These are phyloP conservation scores for Gynandropsis gynandra DNA, from an alignment of 345 rosid species.

Conservation along the genomic window DNA sequence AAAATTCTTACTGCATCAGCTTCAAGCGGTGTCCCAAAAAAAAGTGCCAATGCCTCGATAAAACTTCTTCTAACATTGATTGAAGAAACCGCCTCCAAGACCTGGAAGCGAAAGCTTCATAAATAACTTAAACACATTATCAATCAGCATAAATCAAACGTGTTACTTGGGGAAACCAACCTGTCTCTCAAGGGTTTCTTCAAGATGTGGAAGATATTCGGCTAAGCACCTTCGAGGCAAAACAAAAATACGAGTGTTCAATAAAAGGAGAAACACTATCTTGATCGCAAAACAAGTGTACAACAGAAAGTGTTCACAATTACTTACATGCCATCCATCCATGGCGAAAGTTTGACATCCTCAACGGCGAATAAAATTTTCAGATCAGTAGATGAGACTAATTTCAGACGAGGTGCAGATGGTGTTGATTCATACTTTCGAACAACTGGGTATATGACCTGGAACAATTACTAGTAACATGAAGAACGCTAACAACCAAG, in stretches of 20 bases:
- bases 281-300: conserved; percentile 1
- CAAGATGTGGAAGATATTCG: conserved; percentile 95
- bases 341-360: conserved; percentile 88
- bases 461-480: conserved; percentile 11
- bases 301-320: background rate
- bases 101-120: conserved; percentile 26
- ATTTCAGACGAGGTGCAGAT: conserved; percentile 75
- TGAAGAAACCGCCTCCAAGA: conserved; percentile 67
- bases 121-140: background rate
- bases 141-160: background rate
- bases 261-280: background rate
- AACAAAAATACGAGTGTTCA: conserved; percentile 6
- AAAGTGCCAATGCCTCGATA: conserved; percentile 60
- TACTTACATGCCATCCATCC: conserved; percentile 89
- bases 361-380: conserved; percentile 61
- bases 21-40: conserved; percentile 83
- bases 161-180: conserved; percentile 31
- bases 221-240: conserved; percentile 80
- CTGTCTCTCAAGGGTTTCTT: conserved; percentile 77
- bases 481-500: conserved; percentile 1
- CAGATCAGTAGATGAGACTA: conserved; percentile 62
- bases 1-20: conserved; percentile 70
- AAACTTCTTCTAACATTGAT: conserved; percentile 61
- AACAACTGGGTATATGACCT: conserved; percentile 82
- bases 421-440: conserved; percentile 62